These are phyloP conservation scores for Hypoxylon sp. DNA, from an alignment of 2,329 filamentous ascomycete genomes.

Conservation along the genomic window DNA sequence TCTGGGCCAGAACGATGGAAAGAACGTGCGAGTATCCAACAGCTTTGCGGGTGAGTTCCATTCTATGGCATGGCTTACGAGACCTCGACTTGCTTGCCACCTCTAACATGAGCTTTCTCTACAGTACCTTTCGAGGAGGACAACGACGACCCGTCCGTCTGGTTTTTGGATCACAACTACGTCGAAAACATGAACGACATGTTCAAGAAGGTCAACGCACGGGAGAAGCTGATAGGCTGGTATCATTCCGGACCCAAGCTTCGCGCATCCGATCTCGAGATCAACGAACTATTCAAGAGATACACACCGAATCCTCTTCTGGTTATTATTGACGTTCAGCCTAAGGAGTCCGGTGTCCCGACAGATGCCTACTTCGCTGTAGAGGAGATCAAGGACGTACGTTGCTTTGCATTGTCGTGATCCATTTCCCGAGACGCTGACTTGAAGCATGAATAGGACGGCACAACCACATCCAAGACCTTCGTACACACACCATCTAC, in stretches of 20 bases:
- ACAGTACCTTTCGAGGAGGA: slow-evolving; percentile 98
- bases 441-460: slow-evolving; percentile 72
- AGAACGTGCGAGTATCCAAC: slow-evolving; percentile 97
- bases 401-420: slow-evolving; percentile 50
- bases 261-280: slow-evolving; percentile 94
- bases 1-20: slow-evolving; percentile 94
- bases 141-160: slow-evolving; percentile 97
- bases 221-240: slow-evolving; percentile 99
- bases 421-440: slow-evolving; percentile 20
- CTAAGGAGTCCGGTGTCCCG: slow-evolving; percentile 96
- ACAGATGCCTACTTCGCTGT: slow-evolving; percentile 99
- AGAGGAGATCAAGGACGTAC: slow-evolving; percentile 98
- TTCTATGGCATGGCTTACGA: slow-evolving; percentile 7
- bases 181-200: slow-evolving; percentile 99
- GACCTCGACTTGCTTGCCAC: not conserved
- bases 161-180: slow-evolving; percentile 99
- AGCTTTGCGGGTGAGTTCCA: slow-evolving; percentile 86
- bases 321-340: slow-evolving; percentile 98
- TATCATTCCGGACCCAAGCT: slow-evolving; percentile 99
- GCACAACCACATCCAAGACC: slow-evolving; percentile 94
- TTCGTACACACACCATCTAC: slow-evolving; percentile 98
- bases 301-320: slow-evolving; percentile 97
- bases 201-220: slow-evolving; percentile 99
- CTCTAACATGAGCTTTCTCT: slow-evolving; percentile 35
- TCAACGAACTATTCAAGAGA: slow-evolving; percentile 99